A percentile compares a stretch with the other conserved stretches of the same genome.
phyloP scores from a whole-genome alignment of 2,329 filamentous ascomycete genomes.

The Venturiaceae sp. region DNA sequence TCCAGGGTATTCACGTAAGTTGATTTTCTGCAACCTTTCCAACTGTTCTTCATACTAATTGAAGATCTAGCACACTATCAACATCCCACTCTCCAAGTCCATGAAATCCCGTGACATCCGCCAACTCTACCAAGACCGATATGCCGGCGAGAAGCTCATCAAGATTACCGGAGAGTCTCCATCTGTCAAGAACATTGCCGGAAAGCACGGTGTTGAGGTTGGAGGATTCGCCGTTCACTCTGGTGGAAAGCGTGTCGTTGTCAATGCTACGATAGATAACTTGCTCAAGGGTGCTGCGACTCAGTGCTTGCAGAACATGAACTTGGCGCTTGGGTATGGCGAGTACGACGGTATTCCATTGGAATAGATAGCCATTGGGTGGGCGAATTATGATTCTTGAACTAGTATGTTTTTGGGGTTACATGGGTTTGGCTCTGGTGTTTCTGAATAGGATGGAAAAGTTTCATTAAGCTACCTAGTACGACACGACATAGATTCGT shows the following conservation, averaged over 20 bases:
- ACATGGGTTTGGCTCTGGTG: too few species aligned
- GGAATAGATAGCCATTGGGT: slow-evolving; percentile 31
- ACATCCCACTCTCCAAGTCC: slow-evolving; percentile 72
- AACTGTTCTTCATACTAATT: too few species aligned
- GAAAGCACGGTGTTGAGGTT: slow-evolving; percentile 85
- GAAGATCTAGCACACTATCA: slow-evolving; percentile 60
- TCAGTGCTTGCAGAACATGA: slow-evolving; percentile 94
- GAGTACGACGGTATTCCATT: slow-evolving; percentile 82
- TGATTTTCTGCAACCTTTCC: slow-evolving; percentile 23
- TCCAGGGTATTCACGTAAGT: slow-evolving; percentile 69
- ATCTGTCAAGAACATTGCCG: slow-evolving; percentile 71
- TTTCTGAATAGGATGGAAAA: too few species aligned
- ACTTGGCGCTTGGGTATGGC: slow-evolving; percentile 76
- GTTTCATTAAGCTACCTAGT: too few species aligned
- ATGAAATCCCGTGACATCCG: slow-evolving; percentile 90
- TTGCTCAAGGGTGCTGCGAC: slow-evolving; percentile 87
- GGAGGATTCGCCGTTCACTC: slow-evolving; percentile 92
- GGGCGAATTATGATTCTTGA: too few species aligned
- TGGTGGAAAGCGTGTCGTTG: slow-evolving; percentile 81
- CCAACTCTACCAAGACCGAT: slow-evolving; percentile 91
- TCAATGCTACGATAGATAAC: slow-evolving; percentile 91
- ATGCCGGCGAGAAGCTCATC: slow-evolving; percentile 89
- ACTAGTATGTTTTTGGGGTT: too few species aligned
- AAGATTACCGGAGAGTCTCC: slow-evolving; percentile 86
- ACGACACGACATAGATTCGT: too few species aligned